phyloP scores from a whole-genome alignment of 768 basidiomycete species.

The Suillus sp. region DNA sequence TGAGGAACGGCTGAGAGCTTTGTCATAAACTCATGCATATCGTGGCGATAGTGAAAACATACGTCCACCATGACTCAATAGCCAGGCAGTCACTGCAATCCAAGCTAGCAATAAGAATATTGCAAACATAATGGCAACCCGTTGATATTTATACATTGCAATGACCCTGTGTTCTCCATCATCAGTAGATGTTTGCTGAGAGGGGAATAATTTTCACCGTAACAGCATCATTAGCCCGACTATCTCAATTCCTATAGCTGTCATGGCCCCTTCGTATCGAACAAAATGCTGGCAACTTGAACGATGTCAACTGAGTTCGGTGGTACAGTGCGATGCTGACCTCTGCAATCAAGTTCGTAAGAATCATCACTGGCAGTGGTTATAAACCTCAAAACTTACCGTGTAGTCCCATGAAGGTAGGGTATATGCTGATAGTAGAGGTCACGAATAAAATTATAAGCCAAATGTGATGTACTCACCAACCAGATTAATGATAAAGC shows the following conservation, averaged over 20 bases:
- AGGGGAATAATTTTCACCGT: conserved; percentile 31
- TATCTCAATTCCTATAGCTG: conserved; percentile 42
- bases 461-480: conserved; percentile 24
- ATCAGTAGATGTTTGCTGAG: neutral
- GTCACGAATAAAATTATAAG: neutral
- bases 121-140: conserved; percentile 13
- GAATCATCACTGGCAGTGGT: conserved; percentile 7
- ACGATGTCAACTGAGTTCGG: neutral
- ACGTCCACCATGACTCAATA: conserved; percentile 54
- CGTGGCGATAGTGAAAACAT: conserved; percentile 21
- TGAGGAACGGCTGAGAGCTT: conserved; percentile 19
- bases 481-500: conserved; percentile 59
- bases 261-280: conserved; percentile 53
- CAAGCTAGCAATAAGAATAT: conserved; percentile 42
- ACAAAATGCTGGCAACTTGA: conserved; percentile 48
- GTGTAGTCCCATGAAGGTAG: conserved; percentile 18
- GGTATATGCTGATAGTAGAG: conserved; percentile 18
- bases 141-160: conserved; percentile 21
- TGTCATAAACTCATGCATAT: neutral
- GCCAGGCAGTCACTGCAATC: conserved; percentile 52
- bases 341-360: neutral
- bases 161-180: conserved; percentile 15
- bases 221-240: conserved; percentile 47
- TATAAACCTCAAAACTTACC: neutral
- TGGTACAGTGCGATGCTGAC: conserved; percentile 4